Base-by-base conservation (phyloP, 2,329 filamentous ascomycete genomes). In the Chlorencoelia australis region DNA sequence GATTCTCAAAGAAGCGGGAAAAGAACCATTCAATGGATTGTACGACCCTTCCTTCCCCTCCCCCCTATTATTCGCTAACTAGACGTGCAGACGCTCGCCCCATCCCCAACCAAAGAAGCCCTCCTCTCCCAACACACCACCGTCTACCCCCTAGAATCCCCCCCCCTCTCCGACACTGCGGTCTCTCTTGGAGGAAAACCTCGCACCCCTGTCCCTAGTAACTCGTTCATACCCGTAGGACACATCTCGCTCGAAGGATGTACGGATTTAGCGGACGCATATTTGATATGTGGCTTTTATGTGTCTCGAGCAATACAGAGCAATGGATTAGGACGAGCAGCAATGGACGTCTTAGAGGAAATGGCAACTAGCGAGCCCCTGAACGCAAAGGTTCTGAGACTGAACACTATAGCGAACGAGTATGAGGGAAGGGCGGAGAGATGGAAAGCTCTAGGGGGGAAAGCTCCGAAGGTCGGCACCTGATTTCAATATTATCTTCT, bases 291-390 rank as follows among this genome's bases (percentile, higher is more conserved):
- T 1, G 44, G 33, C 4, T 48, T 55, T 33, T 55, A 49, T 24
- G 37, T 51, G 15, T 51, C 47, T 2, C 7, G 15, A 1, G 39
- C 41, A 1, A 20, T 53, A 2, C 52, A 52, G 27, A 13, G 24
- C 1, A 9, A n/a, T 7, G 51, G 50, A 7, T 11, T 55, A 1
- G 52, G 52, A 0, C 37, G 51, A 9, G 33, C 46, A 11, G 42
- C 51, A 1, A 51, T 55, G 49, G 44, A 55, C 33, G 32, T 35
- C 1, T 17, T 53, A 0, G 51, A 55, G 18, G 21, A 11, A 0
- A 32, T 48, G n/a, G 51, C 50, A 1, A 32, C 32, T 3, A 21
- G 25, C 0, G 35, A 42, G 8, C 49, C 49, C 5, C 27, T 52
- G 13, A 40, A 27, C 16, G 51, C 49, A 7, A 45, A 42, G 14